These are phyloP conservation scores for Malus asiatica DNA, from an alignment of 306 rosid genomes.

Conservation along the genomic window DNA sequence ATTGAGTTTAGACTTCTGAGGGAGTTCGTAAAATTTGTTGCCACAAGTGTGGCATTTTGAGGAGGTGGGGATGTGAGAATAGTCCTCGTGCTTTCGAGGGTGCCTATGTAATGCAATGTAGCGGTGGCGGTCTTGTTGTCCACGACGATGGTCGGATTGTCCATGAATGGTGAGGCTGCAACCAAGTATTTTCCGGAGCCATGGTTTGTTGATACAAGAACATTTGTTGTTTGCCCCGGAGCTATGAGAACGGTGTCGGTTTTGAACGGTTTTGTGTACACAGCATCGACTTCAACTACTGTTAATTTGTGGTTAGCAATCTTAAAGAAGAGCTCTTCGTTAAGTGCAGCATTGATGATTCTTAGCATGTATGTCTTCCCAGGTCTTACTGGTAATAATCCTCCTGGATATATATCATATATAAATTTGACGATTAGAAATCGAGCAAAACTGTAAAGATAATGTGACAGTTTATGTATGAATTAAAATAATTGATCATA, in stretches of 20 bases:
- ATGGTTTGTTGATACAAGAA: slow-evolving; percentile 42
- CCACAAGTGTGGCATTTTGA: slow-evolving; percentile 47
- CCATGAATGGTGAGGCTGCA: slow-evolving; percentile 75
- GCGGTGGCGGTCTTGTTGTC: slow-evolving; percentile 65
- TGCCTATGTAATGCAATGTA: slow-evolving; percentile 44
- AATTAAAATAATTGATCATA: too few species aligned
- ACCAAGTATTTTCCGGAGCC: slow-evolving; percentile 44
- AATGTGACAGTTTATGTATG: background rate
- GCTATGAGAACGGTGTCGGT: slow-evolving; percentile 61
- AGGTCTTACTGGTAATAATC: slow-evolving; percentile 41
- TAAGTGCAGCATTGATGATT: slow-evolving; percentile 79
- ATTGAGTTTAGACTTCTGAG: slow-evolving; percentile 62
- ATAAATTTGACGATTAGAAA: background rate
- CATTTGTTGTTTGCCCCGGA: slow-evolving; percentile 89
- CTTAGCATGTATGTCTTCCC: slow-evolving; percentile 61
- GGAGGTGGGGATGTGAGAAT: slow-evolving; percentile 51
- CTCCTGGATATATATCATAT: slow-evolving; percentile 22
- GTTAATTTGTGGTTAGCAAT: slow-evolving; percentile 64
- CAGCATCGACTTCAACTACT: slow-evolving; percentile 76
- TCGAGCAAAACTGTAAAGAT: background rate
- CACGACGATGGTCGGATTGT: slow-evolving; percentile 38
- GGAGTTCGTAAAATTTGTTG: slow-evolving; percentile 39
- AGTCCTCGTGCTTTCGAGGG: slow-evolving; percentile 35
- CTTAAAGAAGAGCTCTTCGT: slow-evolving; percentile 81
- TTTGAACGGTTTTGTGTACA: slow-evolving; percentile 68